These are phyloP conservation scores for Meyerozyma sp. DNA, from an alignment of 1,139 yeast genomes.

Conservation along the genomic window DNA sequence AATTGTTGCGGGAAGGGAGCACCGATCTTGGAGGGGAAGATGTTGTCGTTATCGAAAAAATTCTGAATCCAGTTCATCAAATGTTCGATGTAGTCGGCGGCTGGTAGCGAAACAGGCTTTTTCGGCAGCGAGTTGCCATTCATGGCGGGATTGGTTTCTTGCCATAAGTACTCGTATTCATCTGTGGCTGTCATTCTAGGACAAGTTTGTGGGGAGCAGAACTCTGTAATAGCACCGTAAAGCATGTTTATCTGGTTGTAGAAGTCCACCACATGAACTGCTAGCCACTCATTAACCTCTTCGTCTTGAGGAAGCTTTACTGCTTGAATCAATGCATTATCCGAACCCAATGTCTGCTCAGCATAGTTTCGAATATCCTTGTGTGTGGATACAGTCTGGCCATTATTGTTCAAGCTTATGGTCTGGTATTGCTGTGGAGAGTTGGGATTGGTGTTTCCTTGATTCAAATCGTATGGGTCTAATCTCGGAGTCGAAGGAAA, in stretches of 20 bases:
- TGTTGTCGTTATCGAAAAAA: constrained; percentile 80
- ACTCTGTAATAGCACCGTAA: constrained; percentile 92
- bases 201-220: constrained; percentile 88
- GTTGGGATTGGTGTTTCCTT: constrained; percentile 12
- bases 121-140: constrained; percentile 44
- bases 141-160: constrained; percentile 50
- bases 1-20: constrained; percentile 77
- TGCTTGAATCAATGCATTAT: constrained; percentile 85
- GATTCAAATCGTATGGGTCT: constrained; percentile 5
- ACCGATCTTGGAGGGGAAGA: constrained; percentile 86
- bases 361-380: constrained; percentile 77
- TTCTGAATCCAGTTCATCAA: constrained; percentile 94
- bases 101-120: constrained; percentile 56
- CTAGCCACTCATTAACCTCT: constrained; percentile 90
- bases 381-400: constrained; percentile 52
- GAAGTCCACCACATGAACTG: constrained; percentile 87
- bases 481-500: constrained; percentile 25
- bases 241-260: constrained; percentile 95
- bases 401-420: constrained; percentile 15
- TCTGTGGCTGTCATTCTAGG: constrained; percentile 97
- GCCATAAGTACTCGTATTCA: constrained; percentile 96
- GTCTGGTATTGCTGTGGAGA: constrained; percentile 19
- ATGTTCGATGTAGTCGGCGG: constrained; percentile 90
- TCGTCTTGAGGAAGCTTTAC: constrained; percentile 93
- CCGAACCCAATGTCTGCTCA: constrained; percentile 92